Evolutionary conservation across 371 early-diverging fungal genomes (phyloP).

Genomic region (Batrachochytrium dendrobatidis): DNA sequence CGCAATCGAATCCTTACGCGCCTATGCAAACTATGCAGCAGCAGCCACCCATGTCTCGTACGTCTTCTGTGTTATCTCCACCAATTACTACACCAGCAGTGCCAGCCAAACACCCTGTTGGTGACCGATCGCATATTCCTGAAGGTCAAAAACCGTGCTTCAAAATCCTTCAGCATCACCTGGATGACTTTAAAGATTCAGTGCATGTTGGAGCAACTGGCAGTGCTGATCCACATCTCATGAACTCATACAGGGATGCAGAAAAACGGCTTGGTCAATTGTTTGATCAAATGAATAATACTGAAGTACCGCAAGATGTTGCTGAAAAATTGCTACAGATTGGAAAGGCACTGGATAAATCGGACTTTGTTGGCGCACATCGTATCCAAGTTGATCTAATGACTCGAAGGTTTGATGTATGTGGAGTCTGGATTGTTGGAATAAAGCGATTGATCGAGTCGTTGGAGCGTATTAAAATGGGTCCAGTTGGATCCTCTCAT

Average conservation of each 20-base stretch:
- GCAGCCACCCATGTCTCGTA: no score
- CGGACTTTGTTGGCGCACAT: conserved; percentile 43
- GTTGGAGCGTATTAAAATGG: no score
- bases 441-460: conserved; percentile 56
- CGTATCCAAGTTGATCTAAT: conserved; percentile 54
- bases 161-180: not conserved
- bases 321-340: conserved; percentile 48
- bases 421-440: conserved; percentile 60
- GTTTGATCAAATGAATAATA: conserved; percentile 72
- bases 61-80: no score
- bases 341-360: conserved; percentile 45
- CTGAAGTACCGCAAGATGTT: conserved; percentile 49
- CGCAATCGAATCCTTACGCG: not conserved
- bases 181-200: not conserved
- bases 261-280: conserved; percentile 61
- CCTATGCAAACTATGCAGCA: no score
- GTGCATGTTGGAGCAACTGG: not conserved
- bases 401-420: conserved; percentile 53
- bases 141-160: not conserved
- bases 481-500: no score
- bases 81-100: not conserved
- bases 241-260: conserved; percentile 63
- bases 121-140: not conserved
- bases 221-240: conserved; percentile 50
- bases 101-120: not conserved